phyloP scores from a whole-genome alignment of 495 filamentous ascomycete species.

The Penicillium angulare region DNA sequence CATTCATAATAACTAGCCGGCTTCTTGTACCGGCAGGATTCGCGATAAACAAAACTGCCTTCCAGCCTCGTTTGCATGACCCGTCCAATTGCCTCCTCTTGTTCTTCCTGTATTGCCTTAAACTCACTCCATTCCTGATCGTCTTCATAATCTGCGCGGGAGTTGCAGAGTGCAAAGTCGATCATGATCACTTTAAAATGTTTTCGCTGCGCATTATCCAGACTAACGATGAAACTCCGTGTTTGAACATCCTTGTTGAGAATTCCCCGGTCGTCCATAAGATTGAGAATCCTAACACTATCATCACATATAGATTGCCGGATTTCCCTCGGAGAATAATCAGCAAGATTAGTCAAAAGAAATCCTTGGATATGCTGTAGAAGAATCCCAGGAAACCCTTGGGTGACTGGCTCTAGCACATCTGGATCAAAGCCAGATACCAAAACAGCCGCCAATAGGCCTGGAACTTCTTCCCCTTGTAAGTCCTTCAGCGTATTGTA shows the following conservation, averaged over 20 bases:
- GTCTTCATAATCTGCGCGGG: conserved; percentile 20
- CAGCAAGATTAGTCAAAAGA: conserved; percentile 19
- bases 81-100: conserved; percentile 26
- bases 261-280: conserved; percentile 21
- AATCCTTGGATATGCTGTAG: conserved; percentile 19
- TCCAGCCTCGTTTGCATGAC: conserved; percentile 20
- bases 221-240: conserved; percentile 27
- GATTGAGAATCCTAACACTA: conserved; percentile 20
- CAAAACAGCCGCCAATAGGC: background rate
- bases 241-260: conserved; percentile 27
- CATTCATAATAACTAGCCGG: background rate
- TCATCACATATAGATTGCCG: conserved; percentile 28
- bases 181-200: conserved; percentile 26
- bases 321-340: conserved; percentile 9
- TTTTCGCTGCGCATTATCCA: background rate
- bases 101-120: conserved; percentile 24
- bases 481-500: background rate
- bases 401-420: background rate
- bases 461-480: background rate
- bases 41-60: conserved; percentile 11
- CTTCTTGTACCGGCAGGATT: background rate
- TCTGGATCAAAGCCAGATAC: background rate
- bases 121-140: conserved; percentile 19
- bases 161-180: conserved; percentile 28
- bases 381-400: background rate